Evolutionary conservation across 768 basidiomycete genomes (phyloP), one percentile per base, ranked within the genome.

Genomic region (Naganishia randhawae): DNA sequence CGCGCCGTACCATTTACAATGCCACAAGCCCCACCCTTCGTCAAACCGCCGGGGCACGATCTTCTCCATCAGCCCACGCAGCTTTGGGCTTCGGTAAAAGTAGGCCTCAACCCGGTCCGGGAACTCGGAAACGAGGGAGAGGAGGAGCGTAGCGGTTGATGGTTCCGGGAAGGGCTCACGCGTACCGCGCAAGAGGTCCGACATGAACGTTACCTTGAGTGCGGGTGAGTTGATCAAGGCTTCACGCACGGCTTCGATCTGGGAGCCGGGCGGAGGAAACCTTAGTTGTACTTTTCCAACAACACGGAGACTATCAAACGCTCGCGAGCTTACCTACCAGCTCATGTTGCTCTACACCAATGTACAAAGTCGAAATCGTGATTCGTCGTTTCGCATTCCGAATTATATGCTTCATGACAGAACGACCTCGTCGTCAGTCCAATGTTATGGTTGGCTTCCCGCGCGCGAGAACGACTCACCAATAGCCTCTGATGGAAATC

Each of bases 11-110:
- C 93, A 85, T 80, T 99, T 99, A 3, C 91, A 89, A 77, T 98
- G 96, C 94, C 94, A 97, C 1, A 94, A 92, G 0, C 94, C 95
- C 90, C 93, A 98, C 1, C 94, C 96, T 81, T 99, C 96, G 73
- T 99, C 95, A 81, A 92, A 96, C 64, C 96, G 84, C 27, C 90
- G 88, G 8, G 96, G 96, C 8, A 97, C 87, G 32, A 95, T 69
- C 65, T 83, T 85, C 33, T 89, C 85, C 78, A 90, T 83, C 31
- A 90, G 67, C 0, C 90, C 89, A 19, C 86, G 84, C 32, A 97
- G 83, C 62, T 86, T 89, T 0, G 96, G 95, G 74, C 91, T 92
- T 53, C 91, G 86, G 73, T 92, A 99, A 71, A 98, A 83, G 41
- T 87, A 86, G 10, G 95, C 82, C 68, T 87, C 86, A 10, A 92